These are phyloP conservation scores for Bipolaris bicolor DNA, from an alignment of 2,329 filamentous ascomycete species.

Conservation along the genomic window DNA sequence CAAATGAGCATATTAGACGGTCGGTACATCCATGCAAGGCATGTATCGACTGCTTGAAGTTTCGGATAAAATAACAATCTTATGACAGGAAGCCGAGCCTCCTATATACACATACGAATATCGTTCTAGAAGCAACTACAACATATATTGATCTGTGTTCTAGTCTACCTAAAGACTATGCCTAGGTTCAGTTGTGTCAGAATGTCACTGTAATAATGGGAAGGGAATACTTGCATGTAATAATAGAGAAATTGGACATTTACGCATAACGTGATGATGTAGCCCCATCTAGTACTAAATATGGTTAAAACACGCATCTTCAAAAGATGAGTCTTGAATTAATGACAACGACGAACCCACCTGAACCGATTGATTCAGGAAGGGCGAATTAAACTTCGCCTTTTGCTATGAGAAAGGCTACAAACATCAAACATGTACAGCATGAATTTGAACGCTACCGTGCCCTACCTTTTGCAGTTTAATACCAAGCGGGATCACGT, in stretches of 20 bases:
- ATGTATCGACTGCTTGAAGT: not conserved
- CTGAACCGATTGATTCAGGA: no score
- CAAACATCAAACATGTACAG: no score
- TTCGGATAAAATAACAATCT: not conserved
- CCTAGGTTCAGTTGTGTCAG: not conserved
- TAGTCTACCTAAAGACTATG: not conserved
- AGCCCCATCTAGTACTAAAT: not conserved
- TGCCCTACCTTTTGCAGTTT: no score
- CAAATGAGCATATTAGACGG: not conserved
- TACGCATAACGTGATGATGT: not conserved
- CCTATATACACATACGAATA: not conserved
- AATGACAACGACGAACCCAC: no score
- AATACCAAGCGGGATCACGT: no score
- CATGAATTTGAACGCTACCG: no score
- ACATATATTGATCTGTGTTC: not conserved
- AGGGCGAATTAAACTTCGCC: no score
- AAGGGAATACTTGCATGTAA: not conserved
- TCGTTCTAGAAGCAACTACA: not conserved
- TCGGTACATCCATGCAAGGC: no score
- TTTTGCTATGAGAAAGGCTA: no score
- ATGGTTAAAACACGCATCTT: not conserved
- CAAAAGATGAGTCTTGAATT: no score
- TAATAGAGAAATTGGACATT: not conserved
- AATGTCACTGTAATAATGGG: not conserved
- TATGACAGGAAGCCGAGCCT: not conserved